Evolutionary conservation across 1,284 basidiomycete species (phyloP), one percentile per base, ranked within the genome.

Genomic region (Marasmius tenuissimus): DNA sequence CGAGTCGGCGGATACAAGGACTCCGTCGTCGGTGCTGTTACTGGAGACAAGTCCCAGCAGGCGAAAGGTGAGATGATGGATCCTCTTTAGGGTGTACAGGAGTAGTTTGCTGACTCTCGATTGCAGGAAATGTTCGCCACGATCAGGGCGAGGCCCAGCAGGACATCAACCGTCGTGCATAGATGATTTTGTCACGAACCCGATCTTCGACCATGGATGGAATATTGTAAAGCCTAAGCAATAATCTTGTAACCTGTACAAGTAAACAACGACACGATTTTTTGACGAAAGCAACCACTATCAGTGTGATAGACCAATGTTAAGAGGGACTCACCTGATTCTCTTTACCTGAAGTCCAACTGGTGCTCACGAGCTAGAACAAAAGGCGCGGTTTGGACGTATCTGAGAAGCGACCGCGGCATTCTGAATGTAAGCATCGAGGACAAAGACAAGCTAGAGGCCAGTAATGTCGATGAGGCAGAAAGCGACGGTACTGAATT

Each of bases 1-100:
- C 81, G 82, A 64, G 48, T 85, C 27, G 73, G 75, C 58, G 88
- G 88, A 61, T 88, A 88, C 79, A 85, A 84, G 68, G 87, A 90
- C 68, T 74, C 84, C 37, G 75, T 91, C 37, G 78, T 86, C 47
- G 88, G 85, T 47, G 85, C 88, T 8, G 62, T 89, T 51, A 82
- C 63, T 9, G 69, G 69, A 47, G 69, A 70, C 59, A 69, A 69
- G 57, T 45, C 61, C 2, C 67, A 70, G 55, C 67, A 70, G 54
- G 57, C 52, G 20, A 6, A 56, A 12, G 60, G 59, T 60, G 33
- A 39, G 58, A 4, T 12, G 49, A 11, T 7, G 7, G 34, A 27
- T 22, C 12, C 35, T n/a, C n/a, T 20, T 11, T 22, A 20, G 14
- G 45, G 27, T 18, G 14, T 42, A 50, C 8, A 50, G 47, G 45